A percentile compares a stretch with the other conserved stretches of the same genome.
These are phyloP conservation scores for Physcomitrellopsis africana DNA, from an alignment of 225 moss, liverwort and hornwort species.

Conservation along the genomic window DNA sequence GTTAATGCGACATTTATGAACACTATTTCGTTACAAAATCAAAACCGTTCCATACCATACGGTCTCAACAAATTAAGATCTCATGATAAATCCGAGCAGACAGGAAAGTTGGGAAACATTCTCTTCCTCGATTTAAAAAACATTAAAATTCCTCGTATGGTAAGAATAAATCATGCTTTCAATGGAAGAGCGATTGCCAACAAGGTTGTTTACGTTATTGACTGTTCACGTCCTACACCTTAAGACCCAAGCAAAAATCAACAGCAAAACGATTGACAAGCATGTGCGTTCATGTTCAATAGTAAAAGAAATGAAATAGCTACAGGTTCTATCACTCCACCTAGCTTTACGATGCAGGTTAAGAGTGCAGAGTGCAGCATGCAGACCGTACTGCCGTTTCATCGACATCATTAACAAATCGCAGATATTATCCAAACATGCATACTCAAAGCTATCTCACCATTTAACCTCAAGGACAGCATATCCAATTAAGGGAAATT, in stretches of 20 bases:
- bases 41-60: slow-evolving; percentile 1
- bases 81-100: not conserved
- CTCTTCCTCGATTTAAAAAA: no score
- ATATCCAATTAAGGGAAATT: not conserved
- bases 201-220: no score
- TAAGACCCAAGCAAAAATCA: no score
- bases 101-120: not conserved
- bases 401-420: not conserved
- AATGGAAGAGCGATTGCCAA: no score
- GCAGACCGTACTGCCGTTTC: not conserved
- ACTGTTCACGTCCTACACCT: not conserved
- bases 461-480: not conserved
- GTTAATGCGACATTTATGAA: not conserved
- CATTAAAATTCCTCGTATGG: no score
- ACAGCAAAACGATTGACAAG: not conserved
- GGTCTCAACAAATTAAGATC: not conserved
- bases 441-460: slow-evolving; percentile 19
- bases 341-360: slow-evolving; percentile 8
- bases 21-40: slow-evolving; percentile 11
- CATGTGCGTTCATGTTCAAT: not conserved
- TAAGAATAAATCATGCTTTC: no score
- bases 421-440: slow-evolving; percentile 13
- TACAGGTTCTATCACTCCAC: not conserved
- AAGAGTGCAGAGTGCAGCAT: slow-evolving; percentile 3
- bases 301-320: not conserved